Evolutionary conservation across 805 yeast genomes (phyloP).

Genomic region (Metschnikowia cubensis): DNA sequence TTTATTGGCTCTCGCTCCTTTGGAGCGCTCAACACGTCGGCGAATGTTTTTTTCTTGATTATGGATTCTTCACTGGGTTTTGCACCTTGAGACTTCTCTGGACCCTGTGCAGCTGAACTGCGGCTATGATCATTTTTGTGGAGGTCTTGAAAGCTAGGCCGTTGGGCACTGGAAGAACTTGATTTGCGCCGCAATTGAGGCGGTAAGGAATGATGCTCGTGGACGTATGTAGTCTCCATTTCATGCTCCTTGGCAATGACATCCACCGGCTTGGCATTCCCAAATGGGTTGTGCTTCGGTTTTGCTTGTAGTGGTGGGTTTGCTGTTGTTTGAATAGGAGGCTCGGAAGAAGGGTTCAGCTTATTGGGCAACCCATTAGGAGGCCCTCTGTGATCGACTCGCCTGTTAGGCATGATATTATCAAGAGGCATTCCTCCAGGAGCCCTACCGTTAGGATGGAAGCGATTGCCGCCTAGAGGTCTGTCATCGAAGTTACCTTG

Average conservation of each 20-base stretch:
- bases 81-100: not conserved
- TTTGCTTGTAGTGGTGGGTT: not conserved
- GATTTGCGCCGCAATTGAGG: conserved; percentile 2
- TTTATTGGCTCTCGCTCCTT: conserved; percentile 15
- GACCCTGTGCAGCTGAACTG: not conserved
- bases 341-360: not conserved
- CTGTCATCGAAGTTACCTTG: conserved; percentile 10
- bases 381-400: not conserved
- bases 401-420: conserved; percentile 5
- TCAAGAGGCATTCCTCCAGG: conserved; percentile 17
- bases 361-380: not conserved
- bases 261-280: conserved; percentile 83
- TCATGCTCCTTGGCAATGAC: conserved; percentile 61
- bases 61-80: not conserved
- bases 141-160: not conserved
- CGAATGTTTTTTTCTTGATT: conserved; percentile 33
- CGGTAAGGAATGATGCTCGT: not conserved
- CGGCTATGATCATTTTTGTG: not conserved
- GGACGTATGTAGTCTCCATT: conserved; percentile 36
- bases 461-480: conserved; percentile 1
- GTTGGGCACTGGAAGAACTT: not conserved
- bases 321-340: not conserved
- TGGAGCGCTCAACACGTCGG: conserved; percentile 34
- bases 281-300: conserved; percentile 67
- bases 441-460: conserved; percentile 6